Evolutionary conservation across 768 basidiomycete species (phyloP).

Genomic region (Tricholoma furcatifolium): DNA sequence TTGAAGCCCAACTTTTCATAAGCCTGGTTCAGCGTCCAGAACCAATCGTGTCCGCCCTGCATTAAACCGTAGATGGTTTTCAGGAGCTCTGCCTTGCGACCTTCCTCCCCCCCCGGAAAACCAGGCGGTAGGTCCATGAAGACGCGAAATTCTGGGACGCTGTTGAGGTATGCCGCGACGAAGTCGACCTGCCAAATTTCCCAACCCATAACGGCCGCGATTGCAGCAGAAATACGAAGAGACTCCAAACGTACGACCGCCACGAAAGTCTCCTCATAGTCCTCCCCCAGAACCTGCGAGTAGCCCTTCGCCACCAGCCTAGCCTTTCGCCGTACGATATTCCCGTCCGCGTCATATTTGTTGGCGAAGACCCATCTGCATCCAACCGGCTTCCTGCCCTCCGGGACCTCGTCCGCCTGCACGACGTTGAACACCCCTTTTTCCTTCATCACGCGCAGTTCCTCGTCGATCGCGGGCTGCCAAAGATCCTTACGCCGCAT

Average conservation of each 20-base stretch:
- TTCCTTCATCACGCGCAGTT: constrained; percentile 20
- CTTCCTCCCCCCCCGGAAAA: constrained; percentile 16
- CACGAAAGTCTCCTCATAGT: too few relatives aligned
- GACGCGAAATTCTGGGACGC: constrained; percentile 15
- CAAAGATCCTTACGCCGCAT: constrained; percentile 15
- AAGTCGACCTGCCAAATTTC: too few relatives aligned
- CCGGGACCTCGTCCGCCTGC: not conserved
- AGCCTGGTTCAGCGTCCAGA: constrained; percentile 4
- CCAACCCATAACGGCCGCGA: constrained; percentile 16
- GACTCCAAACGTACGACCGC: constrained; percentile 23
- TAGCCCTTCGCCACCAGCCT: too few relatives aligned
- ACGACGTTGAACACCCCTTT: constrained; percentile 18
- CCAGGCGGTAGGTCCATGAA: too few relatives aligned
- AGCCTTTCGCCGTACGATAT: too few relatives aligned
- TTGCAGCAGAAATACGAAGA: constrained; percentile 28
- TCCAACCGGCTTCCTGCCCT: not conserved
- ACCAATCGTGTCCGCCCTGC: too few relatives aligned
- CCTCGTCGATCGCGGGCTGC: constrained; percentile 12
- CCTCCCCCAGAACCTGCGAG: too few relatives aligned
- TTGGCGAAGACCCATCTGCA: not conserved
- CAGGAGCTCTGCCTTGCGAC: constrained; percentile 19
- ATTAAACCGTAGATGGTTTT: constrained; percentile 23
- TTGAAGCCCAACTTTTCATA: too few relatives aligned
- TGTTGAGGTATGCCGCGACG: too few relatives aligned
- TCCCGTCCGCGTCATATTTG: too few relatives aligned